Percentiles rank a stretch among this genome's conserved stretches.
Evolutionary conservation across 2,329 filamentous ascomycete genomes (phyloP).

Genomic region (Exophiala xenobiotica): DNA sequence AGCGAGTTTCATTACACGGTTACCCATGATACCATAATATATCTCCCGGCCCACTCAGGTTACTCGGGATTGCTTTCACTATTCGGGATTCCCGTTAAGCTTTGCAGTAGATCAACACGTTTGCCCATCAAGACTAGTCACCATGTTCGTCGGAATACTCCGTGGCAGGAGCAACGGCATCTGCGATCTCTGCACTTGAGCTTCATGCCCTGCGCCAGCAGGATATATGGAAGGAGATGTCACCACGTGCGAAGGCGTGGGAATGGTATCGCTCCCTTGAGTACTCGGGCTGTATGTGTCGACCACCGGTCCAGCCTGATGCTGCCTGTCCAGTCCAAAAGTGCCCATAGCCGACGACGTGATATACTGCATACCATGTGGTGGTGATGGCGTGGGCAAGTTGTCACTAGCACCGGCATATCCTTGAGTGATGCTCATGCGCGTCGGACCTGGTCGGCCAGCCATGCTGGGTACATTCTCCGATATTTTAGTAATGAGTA

Average conservation of each 20-base stretch:
- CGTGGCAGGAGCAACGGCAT: too few relatives aligned
- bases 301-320: slow-evolving; percentile 3
- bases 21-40: too few relatives aligned
- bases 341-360: not conserved
- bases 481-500: slow-evolving; percentile 73
- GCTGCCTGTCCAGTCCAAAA: not conserved
- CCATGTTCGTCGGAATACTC: too few relatives aligned
- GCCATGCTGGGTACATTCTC: slow-evolving; percentile 60
- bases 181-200: too few relatives aligned
- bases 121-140: too few relatives aligned
- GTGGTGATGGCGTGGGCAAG: slow-evolving; percentile 18
- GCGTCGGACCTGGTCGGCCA: slow-evolving; percentile 1
- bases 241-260: not conserved
- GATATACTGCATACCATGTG: slow-evolving; percentile 1
- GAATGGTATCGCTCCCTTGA: not conserved
- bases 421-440: slow-evolving; percentile 25
- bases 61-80: too few relatives aligned
- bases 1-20: too few relatives aligned
- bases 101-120: too few relatives aligned
- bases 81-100: too few relatives aligned
- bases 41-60: too few relatives aligned
- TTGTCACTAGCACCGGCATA: slow-evolving; percentile 26
- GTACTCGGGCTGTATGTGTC: slow-evolving; percentile 13
- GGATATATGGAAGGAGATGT: too few relatives aligned
- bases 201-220: too few relatives aligned